Percentiles rank a stretch among this genome's conserved stretches.
phyloP scores from a whole-genome alignment of 257 asterid species.

The Scutellaria galericulata region DNA sequence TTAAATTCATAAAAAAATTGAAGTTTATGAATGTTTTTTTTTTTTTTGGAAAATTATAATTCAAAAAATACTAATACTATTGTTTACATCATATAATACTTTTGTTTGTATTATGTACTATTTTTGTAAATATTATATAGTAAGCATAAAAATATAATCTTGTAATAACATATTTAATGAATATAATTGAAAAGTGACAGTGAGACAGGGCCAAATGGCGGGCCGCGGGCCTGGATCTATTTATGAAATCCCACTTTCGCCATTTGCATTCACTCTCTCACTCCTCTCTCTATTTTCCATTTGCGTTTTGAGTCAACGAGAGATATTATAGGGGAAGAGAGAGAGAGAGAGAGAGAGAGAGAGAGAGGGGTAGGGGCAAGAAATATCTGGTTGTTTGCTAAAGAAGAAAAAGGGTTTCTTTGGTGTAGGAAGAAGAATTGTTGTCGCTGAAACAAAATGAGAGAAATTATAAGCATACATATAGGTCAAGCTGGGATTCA shows the following conservation, averaged over 20 bases:
- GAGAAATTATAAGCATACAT: constrained; percentile 86
- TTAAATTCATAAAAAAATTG: too few species aligned
- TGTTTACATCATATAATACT: too few species aligned
- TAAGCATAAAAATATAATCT: too few species aligned
- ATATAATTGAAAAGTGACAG: not conserved
- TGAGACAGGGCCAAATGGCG: constrained; percentile 49
- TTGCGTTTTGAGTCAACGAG: constrained; percentile 25
- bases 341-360: not conserved
- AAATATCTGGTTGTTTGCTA: too few species aligned
- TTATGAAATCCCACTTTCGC: constrained; percentile 39
- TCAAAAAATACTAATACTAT: too few species aligned
- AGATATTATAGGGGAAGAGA: constrained; percentile 7
- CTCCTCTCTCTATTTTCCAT: constrained; percentile 1
- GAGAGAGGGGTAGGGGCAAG: too few species aligned
- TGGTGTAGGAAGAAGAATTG: not conserved
- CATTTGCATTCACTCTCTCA: constrained; percentile 20
- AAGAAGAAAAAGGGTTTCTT: not conserved
- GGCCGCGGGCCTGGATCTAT: constrained; percentile 46
- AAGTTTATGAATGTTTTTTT: too few species aligned
- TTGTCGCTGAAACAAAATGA: constrained; percentile 45
- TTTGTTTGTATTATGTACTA: too few species aligned
- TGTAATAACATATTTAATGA: too few species aligned
- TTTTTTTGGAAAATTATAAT: too few species aligned
- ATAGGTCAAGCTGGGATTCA: constrained; percentile 96
- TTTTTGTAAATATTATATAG: too few species aligned